Conservation (phyloP, 1,139 yeast genomes). For the Suhomyces bribrorum region DNA sequence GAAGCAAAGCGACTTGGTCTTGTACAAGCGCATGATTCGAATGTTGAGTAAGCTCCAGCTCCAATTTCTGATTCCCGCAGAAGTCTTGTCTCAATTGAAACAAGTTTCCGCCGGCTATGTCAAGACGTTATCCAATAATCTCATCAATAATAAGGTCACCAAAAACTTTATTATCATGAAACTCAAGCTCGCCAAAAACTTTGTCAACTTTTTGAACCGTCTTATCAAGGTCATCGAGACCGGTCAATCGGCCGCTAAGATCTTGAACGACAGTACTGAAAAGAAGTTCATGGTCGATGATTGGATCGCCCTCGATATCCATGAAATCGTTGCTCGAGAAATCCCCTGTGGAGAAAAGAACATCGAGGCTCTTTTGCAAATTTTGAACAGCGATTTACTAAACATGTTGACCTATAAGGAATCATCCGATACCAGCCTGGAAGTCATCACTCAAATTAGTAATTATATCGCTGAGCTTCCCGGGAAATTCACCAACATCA, state of each 20-base stretch:
- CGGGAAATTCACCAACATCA: conserved; percentile 42
- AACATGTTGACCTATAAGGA: conserved; percentile 29
- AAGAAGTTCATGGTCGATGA: conserved; percentile 57
- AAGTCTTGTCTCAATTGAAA: conserved; percentile 52
- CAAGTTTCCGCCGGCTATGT: conserved; percentile 46
- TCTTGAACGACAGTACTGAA: conserved; percentile 49
- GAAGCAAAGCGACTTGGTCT: conserved; percentile 59
- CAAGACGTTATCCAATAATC: conserved; percentile 38
- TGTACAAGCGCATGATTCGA: conserved; percentile 62
- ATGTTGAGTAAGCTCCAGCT: conserved; percentile 68
- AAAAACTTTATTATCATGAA: conserved; percentile 52
- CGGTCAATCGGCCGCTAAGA: conserved; percentile 55
- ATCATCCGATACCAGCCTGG: conserved; percentile 14
- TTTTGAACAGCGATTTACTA: conserved; percentile 47
- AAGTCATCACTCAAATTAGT: conserved; percentile 21
- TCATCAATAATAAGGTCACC: conserved; percentile 48
- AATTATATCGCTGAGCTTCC: conserved; percentile 46
- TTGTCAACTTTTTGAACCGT: conserved; percentile 58
- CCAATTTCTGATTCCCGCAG: conserved; percentile 56
- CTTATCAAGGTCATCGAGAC: conserved; percentile 61
- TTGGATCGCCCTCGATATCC: conserved; percentile 59
- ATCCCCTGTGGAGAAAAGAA: conserved; percentile 50
- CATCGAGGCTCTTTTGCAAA: conserved; percentile 33
- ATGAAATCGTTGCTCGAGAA: conserved; percentile 53
- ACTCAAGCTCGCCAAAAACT: conserved; percentile 55